These are phyloP conservation scores for Diaporthe citri DNA, from an alignment of 2,329 filamentous ascomycete species.

Conservation along the genomic window DNA sequence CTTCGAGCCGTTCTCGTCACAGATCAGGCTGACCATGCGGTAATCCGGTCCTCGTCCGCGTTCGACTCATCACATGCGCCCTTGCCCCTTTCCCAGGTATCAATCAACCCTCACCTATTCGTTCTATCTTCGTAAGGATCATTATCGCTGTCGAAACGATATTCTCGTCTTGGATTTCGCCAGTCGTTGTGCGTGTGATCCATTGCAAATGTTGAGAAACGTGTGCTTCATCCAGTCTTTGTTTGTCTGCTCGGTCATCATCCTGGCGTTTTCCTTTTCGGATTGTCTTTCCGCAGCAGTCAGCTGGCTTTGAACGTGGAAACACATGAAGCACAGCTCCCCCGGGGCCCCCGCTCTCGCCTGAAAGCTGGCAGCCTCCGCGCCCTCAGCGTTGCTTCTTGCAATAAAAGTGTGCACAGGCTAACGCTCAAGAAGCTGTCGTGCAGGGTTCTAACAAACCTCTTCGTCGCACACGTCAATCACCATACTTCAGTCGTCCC, in stretches of 20 bases:
- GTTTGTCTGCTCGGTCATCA: neutral
- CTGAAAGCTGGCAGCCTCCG: neutral
- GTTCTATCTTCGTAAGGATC: constrained; percentile 7
- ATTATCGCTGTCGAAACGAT: neutral
- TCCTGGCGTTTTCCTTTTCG: neutral
- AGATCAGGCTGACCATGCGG: constrained; percentile 5
- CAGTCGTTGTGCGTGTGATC: neutral
- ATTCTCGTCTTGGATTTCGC: neutral
- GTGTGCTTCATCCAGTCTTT: neutral
- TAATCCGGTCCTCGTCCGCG: neutral
- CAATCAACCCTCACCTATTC: neutral
- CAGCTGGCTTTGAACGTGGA: neutral
- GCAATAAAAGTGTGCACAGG: neutral
- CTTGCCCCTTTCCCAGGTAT: neutral
- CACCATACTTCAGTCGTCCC: constrained; percentile 11
- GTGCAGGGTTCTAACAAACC: neutral
- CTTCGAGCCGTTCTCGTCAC: constrained; percentile 1
- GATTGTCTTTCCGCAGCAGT: neutral
- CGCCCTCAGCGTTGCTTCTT: neutral
- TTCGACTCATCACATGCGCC: neutral
- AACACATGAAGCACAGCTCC: neutral
- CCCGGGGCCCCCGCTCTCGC: neutral
- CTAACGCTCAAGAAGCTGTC: neutral
- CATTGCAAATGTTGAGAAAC: neutral
- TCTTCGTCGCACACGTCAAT: neutral